phyloP scores from a whole-genome alignment of 176 grass and related monocot genomes.

The barley (Hordeum vulgare) region MorexV3_pseudomolecules_assembly NC_058523.1:17747643-17748142 shows the following conservation, averaged over 20 bases:
- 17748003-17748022: conserved; percentile 1
- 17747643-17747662: not conserved
- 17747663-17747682: not conserved
- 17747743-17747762: too few species aligned
- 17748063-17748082: not conserved
- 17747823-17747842: too few species aligned
- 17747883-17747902: not conserved
- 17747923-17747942: not conserved
- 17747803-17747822: too few species aligned
- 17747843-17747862: not conserved
- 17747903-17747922: not conserved
- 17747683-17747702: not conserved
- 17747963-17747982: not conserved
- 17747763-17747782: too few species aligned
- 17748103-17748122: not conserved
- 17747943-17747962: not conserved
- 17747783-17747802: too few species aligned
- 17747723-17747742: not conserved
- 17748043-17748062: not conserved
- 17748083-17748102: not conserved
- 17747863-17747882: not conserved
- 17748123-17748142: not conserved
- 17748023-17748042: not conserved
- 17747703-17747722: not conserved
- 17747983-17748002: conserved; percentile 17